Evolutionary conservation across 2,329 filamentous ascomycete genomes (phyloP), one percentile per base, ranked within the genome.

Genomic region (Talaromyces sp.): DNA sequence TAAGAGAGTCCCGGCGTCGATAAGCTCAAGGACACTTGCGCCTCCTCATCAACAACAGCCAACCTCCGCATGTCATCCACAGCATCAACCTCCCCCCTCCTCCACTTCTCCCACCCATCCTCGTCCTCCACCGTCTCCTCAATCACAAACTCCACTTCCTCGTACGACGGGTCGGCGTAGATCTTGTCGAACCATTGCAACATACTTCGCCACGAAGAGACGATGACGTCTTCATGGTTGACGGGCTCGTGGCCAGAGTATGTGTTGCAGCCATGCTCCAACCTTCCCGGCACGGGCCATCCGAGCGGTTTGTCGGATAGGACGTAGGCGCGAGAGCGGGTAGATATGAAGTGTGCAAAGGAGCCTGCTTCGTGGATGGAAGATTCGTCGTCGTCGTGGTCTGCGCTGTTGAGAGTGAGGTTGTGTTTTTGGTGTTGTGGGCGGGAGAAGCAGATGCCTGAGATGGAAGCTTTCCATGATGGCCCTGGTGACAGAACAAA

Each of bases 201-300:
- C 28, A 90, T 82, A 2, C 78, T 73, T 12, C 71, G 68, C 66
- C 85, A 82, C 0, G 84, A 82, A 11, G 72, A 73, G 12, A 88
- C 78, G 59, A 93, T 81, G 65, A 91, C 82, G 40, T 80, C 79
- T 72, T 96, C 90, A 7, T 77, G 77, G 69, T 86, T 80, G 37
- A 80, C 71, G 1, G 75, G 68, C 65, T 89, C 85, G 3, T 88
- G 88, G 1, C 87, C 84, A n/a, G 88, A 88, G 74, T 88, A 89
- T 65, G 86, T 83, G 4, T 89, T 88, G 66, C 85, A 89, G 5
- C 88, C 88, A 48, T 83, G 78, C 9, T 83, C 82, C 1, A 79
- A 70, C 1, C 83, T 78, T 0, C 83, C 83, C 0, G 83, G 77
- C 6, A 91, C 73, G 1, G 82, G 81, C 1, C 77, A 80, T 44